Conservation (phyloP, 2,329 filamentous ascomycete species). For the Nigrospora oryzae region DNA sequence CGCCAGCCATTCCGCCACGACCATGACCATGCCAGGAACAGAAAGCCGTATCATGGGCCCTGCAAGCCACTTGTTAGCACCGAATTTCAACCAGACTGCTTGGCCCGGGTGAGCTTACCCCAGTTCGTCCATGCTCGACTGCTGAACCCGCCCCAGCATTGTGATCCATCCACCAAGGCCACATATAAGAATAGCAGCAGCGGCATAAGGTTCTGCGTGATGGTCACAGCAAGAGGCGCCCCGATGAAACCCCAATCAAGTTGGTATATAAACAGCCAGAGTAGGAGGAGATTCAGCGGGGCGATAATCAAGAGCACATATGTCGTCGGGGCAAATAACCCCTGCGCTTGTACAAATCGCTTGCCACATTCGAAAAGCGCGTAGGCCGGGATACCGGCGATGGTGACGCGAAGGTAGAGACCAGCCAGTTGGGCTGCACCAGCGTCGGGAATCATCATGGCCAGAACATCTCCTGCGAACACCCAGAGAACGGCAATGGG, state of each 20-base stretch:
- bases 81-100: background rate
- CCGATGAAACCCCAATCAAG: constrained; percentile 62
- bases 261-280: constrained; percentile 73
- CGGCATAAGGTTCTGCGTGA: constrained; percentile 69
- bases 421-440: constrained; percentile 66
- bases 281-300: constrained; percentile 68
- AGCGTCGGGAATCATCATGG: constrained; percentile 58
- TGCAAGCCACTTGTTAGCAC: constrained; percentile 5
- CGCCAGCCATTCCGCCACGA: constrained; percentile 85
- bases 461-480: constrained; percentile 56
- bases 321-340: constrained; percentile 70
- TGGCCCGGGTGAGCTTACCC: constrained; percentile 27
- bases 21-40: constrained; percentile 85
- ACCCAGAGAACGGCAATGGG: constrained; percentile 66
- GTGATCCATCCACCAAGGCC: constrained; percentile 57
- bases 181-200: constrained; percentile 68
- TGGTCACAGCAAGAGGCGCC: constrained; percentile 67
- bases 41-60: constrained; percentile 77
- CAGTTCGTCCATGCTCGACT: constrained; percentile 63
- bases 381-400: constrained; percentile 66
- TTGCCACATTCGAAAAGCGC: constrained; percentile 71
- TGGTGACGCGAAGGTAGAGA: constrained; percentile 61
- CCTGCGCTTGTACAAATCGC: constrained; percentile 75
- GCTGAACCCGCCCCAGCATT: constrained; percentile 80
- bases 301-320: constrained; percentile 71